Percentiles rank a stretch among this genome's conserved stretches.
Conservation (phyloP, 1,139 yeast genomes). For the Candida glucosophila region DNA sequence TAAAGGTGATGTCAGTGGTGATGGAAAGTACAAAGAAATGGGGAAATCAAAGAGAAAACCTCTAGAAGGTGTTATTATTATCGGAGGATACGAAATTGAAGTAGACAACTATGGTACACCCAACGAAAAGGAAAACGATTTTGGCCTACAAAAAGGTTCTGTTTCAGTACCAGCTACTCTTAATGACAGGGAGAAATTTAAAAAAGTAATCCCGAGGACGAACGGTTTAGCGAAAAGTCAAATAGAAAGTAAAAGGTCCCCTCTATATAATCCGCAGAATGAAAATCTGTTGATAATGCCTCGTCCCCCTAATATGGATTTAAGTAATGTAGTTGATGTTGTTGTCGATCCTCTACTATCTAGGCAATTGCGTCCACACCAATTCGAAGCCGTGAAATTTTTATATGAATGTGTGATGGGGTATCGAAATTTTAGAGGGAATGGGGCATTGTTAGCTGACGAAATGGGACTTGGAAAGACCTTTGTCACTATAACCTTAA, state of each 20-base stretch:
- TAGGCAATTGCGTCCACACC: conserved; percentile 65
- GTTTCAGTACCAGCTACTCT: neutral
- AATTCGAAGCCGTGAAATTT: conserved; percentile 72
- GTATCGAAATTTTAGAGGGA: conserved; percentile 37
- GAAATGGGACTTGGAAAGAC: conserved; percentile 98
- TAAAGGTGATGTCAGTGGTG: conserved; percentile 4
- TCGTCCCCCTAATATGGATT: conserved; percentile 5
- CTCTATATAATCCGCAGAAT: conserved; percentile 3
- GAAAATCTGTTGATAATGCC: conserved; percentile 5
- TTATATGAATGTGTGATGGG: conserved; percentile 82
- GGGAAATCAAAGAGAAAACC: conserved; percentile 9
- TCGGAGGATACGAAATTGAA: conserved; percentile 22
- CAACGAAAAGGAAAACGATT: neutral
- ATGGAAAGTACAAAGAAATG: conserved; percentile 8
- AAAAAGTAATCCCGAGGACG: neutral
- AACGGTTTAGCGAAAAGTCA: neutral
- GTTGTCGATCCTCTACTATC: conserved; percentile 63
- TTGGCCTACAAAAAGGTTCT: neutral
- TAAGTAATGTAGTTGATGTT: conserved; percentile 37
- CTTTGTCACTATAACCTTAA: conserved; percentile 68
- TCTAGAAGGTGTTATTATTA: conserved; percentile 8
- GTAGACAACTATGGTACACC: conserved; percentile 13
- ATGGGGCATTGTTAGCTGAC: conserved; percentile 85
- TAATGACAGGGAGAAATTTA: neutral
- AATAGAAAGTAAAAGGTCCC: conserved; percentile 2